These are phyloP conservation scores for Exophiala mesophila DNA, from an alignment of 2,329 filamentous ascomycete genomes.

Conservation along the genomic window DNA sequence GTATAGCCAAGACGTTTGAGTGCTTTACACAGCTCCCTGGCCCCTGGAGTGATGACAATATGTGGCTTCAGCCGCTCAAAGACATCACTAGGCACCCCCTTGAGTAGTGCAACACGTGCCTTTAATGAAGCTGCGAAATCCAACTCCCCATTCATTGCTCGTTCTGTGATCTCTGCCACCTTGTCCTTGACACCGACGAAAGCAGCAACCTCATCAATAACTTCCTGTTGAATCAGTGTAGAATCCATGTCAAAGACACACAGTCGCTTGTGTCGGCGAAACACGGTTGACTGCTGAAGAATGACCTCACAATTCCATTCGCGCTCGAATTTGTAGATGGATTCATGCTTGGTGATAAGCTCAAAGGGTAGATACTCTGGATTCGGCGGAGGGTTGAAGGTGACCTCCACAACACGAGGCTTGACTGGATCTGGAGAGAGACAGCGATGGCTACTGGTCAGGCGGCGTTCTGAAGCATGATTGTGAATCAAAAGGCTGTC, in stretches of 20 bases:
- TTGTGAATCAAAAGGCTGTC: constrained; percentile 36
- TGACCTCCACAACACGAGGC: constrained; percentile 50
- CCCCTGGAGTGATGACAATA: constrained; percentile 78
- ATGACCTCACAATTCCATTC: constrained; percentile 86
- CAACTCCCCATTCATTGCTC: constrained; percentile 92
- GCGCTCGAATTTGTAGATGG: constrained; percentile 76
- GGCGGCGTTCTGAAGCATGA: constrained; percentile 40
- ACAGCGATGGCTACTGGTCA: constrained; percentile 44
- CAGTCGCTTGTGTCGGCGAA: constrained; percentile 73
- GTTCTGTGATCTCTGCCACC: constrained; percentile 81
- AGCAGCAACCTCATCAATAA: constrained; percentile 90
- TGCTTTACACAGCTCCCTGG: constrained; percentile 65
- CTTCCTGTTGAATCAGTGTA: constrained; percentile 93
- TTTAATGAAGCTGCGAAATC: constrained; percentile 83
- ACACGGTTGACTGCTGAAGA: constrained; percentile 67
- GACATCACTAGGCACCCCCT: constrained; percentile 71
- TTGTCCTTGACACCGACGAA: constrained; percentile 74
- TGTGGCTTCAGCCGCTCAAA: constrained; percentile 71
- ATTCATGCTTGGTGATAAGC: constrained; percentile 73
- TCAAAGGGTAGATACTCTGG: constrained; percentile 50
- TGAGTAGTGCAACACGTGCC: constrained; percentile 73
- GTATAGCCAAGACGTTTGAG: constrained; percentile 76
- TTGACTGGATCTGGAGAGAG: constrained; percentile 36
- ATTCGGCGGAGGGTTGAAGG: constrained; percentile 47
- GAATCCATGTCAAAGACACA: constrained; percentile 99